Conservation (phyloP, 495 filamentous ascomycete genomes). For the Lasiosphaeria ovina region DNA sequence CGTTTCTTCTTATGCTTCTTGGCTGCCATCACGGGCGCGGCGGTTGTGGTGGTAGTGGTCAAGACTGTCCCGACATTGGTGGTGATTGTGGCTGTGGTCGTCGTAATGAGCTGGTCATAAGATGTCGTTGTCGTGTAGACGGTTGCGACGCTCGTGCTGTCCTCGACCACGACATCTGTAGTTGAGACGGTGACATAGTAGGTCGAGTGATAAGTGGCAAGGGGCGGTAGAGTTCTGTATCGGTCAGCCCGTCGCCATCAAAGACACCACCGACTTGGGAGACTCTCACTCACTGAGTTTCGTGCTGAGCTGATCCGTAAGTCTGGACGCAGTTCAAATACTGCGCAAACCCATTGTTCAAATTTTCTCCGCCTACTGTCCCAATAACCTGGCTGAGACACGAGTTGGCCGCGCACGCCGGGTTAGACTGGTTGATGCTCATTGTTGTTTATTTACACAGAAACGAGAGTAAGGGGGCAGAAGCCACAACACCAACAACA, state of each 20-base stretch:
- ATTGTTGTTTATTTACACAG: neutral
- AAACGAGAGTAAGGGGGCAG: too few species aligned
- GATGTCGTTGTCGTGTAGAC: slow-evolving; percentile 2
- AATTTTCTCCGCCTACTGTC: neutral
- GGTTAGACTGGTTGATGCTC: slow-evolving; percentile 8
- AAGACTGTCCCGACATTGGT: neutral
- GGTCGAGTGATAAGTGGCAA: slow-evolving; percentile 5
- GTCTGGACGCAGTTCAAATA: neutral
- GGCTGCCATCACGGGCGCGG: neutral
- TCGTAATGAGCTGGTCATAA: neutral
- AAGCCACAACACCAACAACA: too few species aligned
- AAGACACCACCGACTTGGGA: neutral
- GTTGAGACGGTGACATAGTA: neutral
- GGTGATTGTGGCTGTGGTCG: neutral
- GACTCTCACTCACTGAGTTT: neutral
- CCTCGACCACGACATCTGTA: slow-evolving; percentile 4
- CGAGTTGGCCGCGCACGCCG: slow-evolving; percentile 3
- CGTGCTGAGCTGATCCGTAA: slow-evolving; percentile 1
- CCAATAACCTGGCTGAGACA: slow-evolving; percentile 4
- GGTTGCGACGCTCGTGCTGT: slow-evolving; percentile 2
- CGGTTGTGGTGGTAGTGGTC: neutral
- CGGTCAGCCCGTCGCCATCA: neutral
- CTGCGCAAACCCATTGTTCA: neutral
- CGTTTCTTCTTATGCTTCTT: neutral
- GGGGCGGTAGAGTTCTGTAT: neutral